A percentile compares a stretch with the other conserved stretches of the same genome.
These are phyloP conservation scores for Alternaria rosae DNA, from an alignment of 2,329 filamentous ascomycete genomes.

Conservation along the genomic window DNA sequence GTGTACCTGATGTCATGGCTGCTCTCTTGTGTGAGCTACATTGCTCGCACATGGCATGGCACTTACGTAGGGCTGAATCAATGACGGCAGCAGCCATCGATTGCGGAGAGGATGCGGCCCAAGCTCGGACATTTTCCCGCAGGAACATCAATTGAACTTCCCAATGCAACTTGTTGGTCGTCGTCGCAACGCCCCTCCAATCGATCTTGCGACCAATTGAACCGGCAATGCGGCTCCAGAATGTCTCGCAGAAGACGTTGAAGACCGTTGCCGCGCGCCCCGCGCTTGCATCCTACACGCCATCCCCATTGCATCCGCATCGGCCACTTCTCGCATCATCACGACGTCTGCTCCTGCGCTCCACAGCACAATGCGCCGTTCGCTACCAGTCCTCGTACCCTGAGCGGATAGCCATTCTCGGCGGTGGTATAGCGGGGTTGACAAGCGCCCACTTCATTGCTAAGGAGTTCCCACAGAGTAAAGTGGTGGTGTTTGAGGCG, in stretches of 20 bases:
- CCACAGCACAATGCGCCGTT: conserved; percentile 17
- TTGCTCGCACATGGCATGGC: not conserved
- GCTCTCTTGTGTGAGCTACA: not conserved
- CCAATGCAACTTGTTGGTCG: conserved; percentile 9
- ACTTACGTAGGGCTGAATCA: conserved; percentile 18
- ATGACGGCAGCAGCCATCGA: conserved; percentile 14
- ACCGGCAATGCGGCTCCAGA: conserved; percentile 49
- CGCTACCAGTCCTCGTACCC: conserved; percentile 34
- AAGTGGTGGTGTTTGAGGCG: conserved; percentile 83
- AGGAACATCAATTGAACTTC: not conserved
- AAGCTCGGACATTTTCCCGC: conserved; percentile 17
- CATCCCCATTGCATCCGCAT: conserved; percentile 1
- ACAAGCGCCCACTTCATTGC: conserved; percentile 72
- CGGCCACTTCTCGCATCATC: conserved; percentile 25
- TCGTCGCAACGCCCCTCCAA: conserved; percentile 6
- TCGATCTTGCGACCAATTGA: conserved; percentile 21
- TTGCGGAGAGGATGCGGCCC: conserved; percentile 8
- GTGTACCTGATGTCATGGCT: not conserved
- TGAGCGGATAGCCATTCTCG: conserved; percentile 58
- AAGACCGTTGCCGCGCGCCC: conserved; percentile 33
- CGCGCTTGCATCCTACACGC: conserved; percentile 27
- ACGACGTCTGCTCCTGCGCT: conserved; percentile 12
- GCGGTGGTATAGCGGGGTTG: conserved; percentile 61
- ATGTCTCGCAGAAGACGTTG: conserved; percentile 44
- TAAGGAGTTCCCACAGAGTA: conserved; percentile 69